Conservation (phyloP, 768 basidiomycete species). For the Dentipellis sp. region DNA sequence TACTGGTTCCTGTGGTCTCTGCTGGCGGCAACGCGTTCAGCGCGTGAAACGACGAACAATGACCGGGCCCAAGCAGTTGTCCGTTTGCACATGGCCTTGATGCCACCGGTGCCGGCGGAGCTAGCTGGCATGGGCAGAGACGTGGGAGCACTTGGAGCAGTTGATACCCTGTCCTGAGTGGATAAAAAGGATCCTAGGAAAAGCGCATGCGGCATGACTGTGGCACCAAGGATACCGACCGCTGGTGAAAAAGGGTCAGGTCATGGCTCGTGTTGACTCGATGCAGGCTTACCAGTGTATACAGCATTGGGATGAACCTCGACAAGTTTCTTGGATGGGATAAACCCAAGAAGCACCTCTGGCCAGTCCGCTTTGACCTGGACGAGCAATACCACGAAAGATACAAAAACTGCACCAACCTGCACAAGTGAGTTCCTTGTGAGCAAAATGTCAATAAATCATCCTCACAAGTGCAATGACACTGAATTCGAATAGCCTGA, state of each 20-base stretch:
- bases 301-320: constrained; percentile 37
- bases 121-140: constrained; percentile 7
- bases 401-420: constrained; percentile 45
- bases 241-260: constrained; percentile 24
- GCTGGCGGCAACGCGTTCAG: constrained; percentile 1
- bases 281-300: constrained; percentile 47
- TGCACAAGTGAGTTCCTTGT: constrained; percentile 3
- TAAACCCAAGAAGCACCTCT: constrained; percentile 62
- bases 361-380: constrained; percentile 65
- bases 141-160: constrained; percentile 4
- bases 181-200: constrained; percentile 83
- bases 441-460: background rate
- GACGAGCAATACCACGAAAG: constrained; percentile 70
- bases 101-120: constrained; percentile 12
- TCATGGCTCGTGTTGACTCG: background rate
- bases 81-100: constrained; percentile 2
- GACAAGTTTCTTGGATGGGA: constrained; percentile 63
- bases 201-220: constrained; percentile 91
- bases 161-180: constrained; percentile 63
- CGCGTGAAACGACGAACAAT: constrained; percentile 5
- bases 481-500: constrained; percentile 55
- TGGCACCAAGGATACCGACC: constrained; percentile 72
- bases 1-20: constrained; percentile 3
- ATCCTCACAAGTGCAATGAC: constrained; percentile 50
- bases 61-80: background rate